These are phyloP conservation scores for Yarrowia galli DNA, from an alignment of 1,139 yeast genomes.

Conservation along the genomic window DNA sequence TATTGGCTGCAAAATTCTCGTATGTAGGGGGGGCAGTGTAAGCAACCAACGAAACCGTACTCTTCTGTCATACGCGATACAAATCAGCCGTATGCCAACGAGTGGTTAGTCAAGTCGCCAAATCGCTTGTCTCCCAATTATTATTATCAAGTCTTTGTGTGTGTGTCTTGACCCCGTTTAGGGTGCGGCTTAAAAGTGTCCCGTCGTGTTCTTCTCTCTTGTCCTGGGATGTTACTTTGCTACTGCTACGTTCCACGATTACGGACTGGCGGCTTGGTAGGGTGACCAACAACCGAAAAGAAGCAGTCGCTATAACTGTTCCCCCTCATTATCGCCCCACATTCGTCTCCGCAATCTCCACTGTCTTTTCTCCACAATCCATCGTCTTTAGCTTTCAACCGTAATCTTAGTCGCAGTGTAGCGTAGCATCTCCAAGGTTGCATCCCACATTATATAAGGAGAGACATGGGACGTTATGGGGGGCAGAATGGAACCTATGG, in stretches of 20 bases:
- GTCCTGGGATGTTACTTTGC: slow-evolving; percentile 15
- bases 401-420: background rate
- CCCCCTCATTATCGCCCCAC: slow-evolving; percentile 16
- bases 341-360: background rate
- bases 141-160: no score
- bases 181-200: no score
- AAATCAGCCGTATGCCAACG: background rate
- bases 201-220: background rate
- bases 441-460: slow-evolving; percentile 31
- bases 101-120: background rate
- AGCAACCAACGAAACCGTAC: no score
- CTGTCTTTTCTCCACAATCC: slow-evolving; percentile 11
- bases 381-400: slow-evolving; percentile 16
- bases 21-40: no score
- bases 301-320: no score
- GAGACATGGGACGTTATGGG: slow-evolving; percentile 1
- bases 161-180: no score
- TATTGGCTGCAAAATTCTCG: background rate
- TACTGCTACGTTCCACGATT: background rate
- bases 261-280: background rate
- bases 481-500: slow-evolving; percentile 10
- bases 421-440: slow-evolving; percentile 33
- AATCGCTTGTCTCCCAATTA: background rate
- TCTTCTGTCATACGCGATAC: background rate
- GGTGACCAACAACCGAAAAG: no score